phyloP scores from a whole-genome alignment of 2,329 filamentous ascomycete species.

The Monosporascus ibericus region DNA sequence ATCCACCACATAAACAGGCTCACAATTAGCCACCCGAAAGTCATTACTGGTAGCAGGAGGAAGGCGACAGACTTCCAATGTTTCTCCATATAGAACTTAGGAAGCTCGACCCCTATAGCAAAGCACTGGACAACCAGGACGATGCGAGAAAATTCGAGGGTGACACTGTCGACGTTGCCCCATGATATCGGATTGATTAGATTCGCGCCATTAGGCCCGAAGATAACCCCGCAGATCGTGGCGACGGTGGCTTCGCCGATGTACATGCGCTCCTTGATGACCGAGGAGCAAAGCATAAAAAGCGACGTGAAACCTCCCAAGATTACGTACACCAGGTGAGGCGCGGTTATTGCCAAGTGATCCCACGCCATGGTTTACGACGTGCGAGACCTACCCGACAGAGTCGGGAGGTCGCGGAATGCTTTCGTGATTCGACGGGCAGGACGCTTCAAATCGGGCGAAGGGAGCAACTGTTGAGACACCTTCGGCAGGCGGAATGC shows the following conservation, averaged over 20 bases:
- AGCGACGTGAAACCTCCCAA: conserved; percentile 93
- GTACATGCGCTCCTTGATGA: conserved; percentile 98
- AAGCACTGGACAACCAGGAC: conserved; percentile 91
- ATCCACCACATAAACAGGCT: conserved; percentile 95
- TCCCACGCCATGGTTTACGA: conserved; percentile 63
- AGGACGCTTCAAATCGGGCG: conserved; percentile 10
- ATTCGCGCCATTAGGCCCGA: conserved; percentile 77
- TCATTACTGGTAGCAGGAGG: conserved; percentile 93
- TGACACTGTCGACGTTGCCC: conserved; percentile 82
- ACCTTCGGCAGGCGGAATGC: conserved; percentile 12
- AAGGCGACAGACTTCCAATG: conserved; percentile 92
- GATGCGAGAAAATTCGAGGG: conserved; percentile 82
- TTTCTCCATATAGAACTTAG: conserved; percentile 92
- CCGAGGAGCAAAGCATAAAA: conserved; percentile 96
- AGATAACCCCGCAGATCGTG: conserved; percentile 81
- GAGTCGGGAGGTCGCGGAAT: conserved; percentile 4
- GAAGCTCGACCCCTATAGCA: conserved; percentile 83
- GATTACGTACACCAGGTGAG: conserved; percentile 98
- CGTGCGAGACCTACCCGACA: conserved; percentile 4
- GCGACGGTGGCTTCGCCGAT: conserved; percentile 97
- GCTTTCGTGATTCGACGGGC: neutral
- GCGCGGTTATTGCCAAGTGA: conserved; percentile 80
- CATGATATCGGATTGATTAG: conserved; percentile 70
- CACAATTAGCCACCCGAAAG: conserved; percentile 87
- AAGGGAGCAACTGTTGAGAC: conserved; percentile 12